Conservation (phyloP, 768 basidiomycete species). For the Tulasnella calospora region DNA sequence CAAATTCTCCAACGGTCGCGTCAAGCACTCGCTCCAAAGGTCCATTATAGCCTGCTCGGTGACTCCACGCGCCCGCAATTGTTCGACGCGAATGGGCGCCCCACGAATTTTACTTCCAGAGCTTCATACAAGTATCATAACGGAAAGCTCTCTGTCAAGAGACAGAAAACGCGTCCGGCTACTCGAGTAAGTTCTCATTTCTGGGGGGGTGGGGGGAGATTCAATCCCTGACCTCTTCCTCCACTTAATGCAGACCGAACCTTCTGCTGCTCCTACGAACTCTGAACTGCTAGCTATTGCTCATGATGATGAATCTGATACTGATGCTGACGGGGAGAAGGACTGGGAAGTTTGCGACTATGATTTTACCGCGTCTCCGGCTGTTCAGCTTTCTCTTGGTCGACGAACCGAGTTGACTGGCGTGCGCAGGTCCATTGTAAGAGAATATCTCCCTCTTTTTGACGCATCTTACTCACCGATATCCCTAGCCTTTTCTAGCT, state of each 20-base stretch:
- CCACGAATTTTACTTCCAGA: not conserved
- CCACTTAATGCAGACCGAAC: not conserved
- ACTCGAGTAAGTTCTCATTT: not conserved
- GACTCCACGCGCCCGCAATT: not conserved
- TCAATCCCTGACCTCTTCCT: not conserved
- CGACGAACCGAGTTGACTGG: not conserved
- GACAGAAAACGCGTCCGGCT: not conserved
- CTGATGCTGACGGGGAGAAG: slow-evolving; percentile 1
- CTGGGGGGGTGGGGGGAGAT: not conserved
- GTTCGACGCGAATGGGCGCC: not conserved
- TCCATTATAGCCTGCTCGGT: not conserved
- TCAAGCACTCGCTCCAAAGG: not conserved
- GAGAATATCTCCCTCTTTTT: too few relatives aligned
- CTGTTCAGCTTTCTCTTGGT: not conserved
- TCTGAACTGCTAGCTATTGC: slow-evolving; percentile 4
- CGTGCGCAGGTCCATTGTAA: not conserved
- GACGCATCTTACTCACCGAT: not conserved
- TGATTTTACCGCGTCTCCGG: not conserved
- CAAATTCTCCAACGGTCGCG: not conserved
- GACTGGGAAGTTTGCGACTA: slow-evolving; percentile 1
- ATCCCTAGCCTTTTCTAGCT: not conserved
- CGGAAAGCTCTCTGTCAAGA: not conserved
- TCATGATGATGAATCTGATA: slow-evolving; percentile 6
- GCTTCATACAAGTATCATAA: not conserved
- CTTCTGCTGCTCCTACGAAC: not conserved